A percentile compares a stretch with the other conserved stretches of the same genome.
Conservation (phyloP, 805 yeast genomes). For the Spencermartinsiella europaea region DNA sequence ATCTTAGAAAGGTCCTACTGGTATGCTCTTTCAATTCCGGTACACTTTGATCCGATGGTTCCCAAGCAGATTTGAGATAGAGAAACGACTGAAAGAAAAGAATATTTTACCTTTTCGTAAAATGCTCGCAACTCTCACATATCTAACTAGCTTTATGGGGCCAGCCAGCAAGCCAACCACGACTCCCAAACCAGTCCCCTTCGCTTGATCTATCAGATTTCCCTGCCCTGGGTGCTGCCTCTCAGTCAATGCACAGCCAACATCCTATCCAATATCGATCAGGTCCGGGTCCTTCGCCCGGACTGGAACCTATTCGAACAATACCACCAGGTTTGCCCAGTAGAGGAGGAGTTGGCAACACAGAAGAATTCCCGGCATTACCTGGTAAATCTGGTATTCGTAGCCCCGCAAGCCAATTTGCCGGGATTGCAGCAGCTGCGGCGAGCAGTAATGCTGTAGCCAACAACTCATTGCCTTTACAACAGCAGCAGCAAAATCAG, state of each 20-base stretch:
- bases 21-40: too few species aligned
- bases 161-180: not conserved
- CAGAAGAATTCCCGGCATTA: slow-evolving; percentile 21
- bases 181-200: not conserved
- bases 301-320: slow-evolving; percentile 4
- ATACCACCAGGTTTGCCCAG: slow-evolving; percentile 12
- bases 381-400: slow-evolving; percentile 12
- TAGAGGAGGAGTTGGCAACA: slow-evolving; percentile 4
- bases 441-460: not conserved
- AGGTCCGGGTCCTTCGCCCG: not conserved
- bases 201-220: slow-evolving; percentile 23
- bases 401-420: not conserved
- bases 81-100: too few species aligned
- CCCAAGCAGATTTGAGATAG: too few species aligned
- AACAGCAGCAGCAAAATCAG: not conserved
- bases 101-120: too few species aligned
- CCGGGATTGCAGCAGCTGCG: not conserved
- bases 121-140: too few species aligned
- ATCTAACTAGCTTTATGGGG: not conserved
- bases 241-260: slow-evolving; percentile 5
- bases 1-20: too few species aligned
- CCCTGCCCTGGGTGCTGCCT: slow-evolving; percentile 21
- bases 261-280: slow-evolving; percentile 9
- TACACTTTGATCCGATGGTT: too few species aligned
- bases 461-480: not conserved